Conservation (phyloP, 2,329 filamentous ascomycete genomes). For the Rhinocladiella similis region DNA sequence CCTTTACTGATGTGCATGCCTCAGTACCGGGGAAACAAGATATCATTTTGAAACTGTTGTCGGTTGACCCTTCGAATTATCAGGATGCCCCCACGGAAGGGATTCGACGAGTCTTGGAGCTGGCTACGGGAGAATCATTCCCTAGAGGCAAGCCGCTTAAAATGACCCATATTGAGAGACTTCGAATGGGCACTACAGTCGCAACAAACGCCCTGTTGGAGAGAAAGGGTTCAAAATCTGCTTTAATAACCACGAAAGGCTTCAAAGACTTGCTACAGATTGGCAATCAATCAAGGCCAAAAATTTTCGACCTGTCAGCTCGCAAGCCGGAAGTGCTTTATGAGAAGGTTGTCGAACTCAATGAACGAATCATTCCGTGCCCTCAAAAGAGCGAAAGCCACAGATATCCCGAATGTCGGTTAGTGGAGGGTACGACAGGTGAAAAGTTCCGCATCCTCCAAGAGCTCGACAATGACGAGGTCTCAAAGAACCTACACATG, state of each 20-base stretch:
- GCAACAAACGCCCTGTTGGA: constrained; percentile 87
- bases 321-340: constrained; percentile 71
- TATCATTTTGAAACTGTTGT: constrained; percentile 42
- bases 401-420: constrained; percentile 4
- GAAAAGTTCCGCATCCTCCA: constrained; percentile 49
- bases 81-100: constrained; percentile 69
- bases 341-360: constrained; percentile 29
- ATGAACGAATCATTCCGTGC: constrained; percentile 22
- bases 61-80: constrained; percentile 42
- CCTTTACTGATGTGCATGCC: constrained; percentile 43
- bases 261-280: constrained; percentile 86
- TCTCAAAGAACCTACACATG: constrained; percentile 63
- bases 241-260: constrained; percentile 80
- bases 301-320: constrained; percentile 90
- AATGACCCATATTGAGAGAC: background rate
- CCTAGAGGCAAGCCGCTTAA: constrained; percentile 9
- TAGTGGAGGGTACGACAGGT: constrained; percentile 52
- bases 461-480: constrained; percentile 56
- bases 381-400: background rate
- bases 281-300: constrained; percentile 84
- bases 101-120: constrained; percentile 68
- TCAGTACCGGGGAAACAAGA: constrained; percentile 35
- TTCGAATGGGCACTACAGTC: constrained; percentile 79
- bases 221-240: constrained; percentile 84
- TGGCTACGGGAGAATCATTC: constrained; percentile 21